phyloP scores from a whole-genome alignment of 306 rosid genomes.

The Acacia acuminata region DNA sequence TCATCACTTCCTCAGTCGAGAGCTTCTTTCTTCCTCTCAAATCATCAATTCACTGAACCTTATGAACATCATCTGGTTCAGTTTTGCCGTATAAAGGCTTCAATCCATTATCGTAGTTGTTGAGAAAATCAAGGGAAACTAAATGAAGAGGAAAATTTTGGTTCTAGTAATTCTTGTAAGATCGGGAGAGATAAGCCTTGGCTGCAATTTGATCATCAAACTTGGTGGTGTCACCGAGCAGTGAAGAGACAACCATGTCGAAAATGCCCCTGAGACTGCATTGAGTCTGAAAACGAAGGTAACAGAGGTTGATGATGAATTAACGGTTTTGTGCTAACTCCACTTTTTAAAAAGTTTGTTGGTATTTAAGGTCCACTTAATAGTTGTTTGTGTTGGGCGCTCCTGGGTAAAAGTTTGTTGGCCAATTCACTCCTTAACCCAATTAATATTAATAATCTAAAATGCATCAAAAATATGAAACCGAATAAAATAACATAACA shows the following conservation, averaged over 20 bases:
- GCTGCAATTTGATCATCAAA: slow-evolving; percentile 10
- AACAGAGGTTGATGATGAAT: too few relatives aligned
- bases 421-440: too few relatives aligned
- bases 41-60: slow-evolving; percentile 26
- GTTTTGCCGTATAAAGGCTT: slow-evolving; percentile 35
- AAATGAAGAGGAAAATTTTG: slow-evolving; percentile 25
- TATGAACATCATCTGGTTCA: neutral
- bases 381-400: too few relatives aligned
- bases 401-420: too few relatives aligned
- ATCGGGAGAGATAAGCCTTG: slow-evolving; percentile 19
- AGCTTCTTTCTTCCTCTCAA: slow-evolving; percentile 26
- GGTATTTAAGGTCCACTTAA: too few relatives aligned
- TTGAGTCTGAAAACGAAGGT: too few relatives aligned
- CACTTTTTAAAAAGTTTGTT: too few relatives aligned
- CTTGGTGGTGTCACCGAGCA: slow-evolving; percentile 8
- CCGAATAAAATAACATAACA: too few relatives aligned
- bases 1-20: slow-evolving; percentile 64
- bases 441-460: too few relatives aligned
- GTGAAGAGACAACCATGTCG: slow-evolving; percentile 46
- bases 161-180: slow-evolving; percentile 6
- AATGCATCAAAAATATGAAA: too few relatives aligned
- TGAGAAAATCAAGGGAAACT: slow-evolving; percentile 56
- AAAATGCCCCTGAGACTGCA: neutral
- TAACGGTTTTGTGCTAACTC: too few relatives aligned
- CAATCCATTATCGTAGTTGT: slow-evolving; percentile 46